Percentiles rank a stretch among this genome's conserved stretches.
Evolutionary conservation across 768 basidiomycete genomes (phyloP).

Genomic region (Suillus paluster): DNA sequence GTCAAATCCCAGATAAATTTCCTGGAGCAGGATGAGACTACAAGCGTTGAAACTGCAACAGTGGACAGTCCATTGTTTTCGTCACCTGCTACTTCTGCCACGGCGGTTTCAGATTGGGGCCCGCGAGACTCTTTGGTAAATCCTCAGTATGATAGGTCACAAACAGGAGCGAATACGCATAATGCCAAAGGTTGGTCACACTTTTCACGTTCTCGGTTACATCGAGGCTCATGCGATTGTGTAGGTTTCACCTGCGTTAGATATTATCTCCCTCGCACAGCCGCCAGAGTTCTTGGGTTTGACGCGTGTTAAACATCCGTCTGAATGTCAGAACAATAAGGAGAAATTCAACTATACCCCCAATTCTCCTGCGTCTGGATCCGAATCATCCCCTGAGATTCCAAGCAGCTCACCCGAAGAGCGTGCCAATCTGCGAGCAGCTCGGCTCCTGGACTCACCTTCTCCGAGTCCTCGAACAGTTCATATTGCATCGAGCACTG

Average conservation of each 20-base stretch:
- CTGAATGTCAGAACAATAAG: neutral
- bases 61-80: neutral
- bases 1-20: neutral
- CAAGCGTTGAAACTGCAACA: neutral
- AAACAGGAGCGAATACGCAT: neutral
- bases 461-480: neutral
- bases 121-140: neutral
- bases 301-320: too few relatives aligned
- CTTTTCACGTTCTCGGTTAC: neutral
- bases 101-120: conserved; percentile 2
- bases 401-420: neutral
- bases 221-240: neutral
- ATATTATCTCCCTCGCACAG: neutral
- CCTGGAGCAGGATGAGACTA: neutral
- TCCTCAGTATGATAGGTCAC: neutral
- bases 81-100: conserved; percentile 4
- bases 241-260: neutral
- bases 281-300: neutral
- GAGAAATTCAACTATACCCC: neutral
- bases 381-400: neutral
- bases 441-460: neutral
- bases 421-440: neutral
- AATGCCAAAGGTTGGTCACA: neutral
- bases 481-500: neutral
- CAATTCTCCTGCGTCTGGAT: neutral